Percentiles rank a stretch among this genome's conserved stretches.
Evolutionary conservation across 2,329 filamentous ascomycete genomes (phyloP).

Genomic region (Fonsecaea erecta): DNA sequence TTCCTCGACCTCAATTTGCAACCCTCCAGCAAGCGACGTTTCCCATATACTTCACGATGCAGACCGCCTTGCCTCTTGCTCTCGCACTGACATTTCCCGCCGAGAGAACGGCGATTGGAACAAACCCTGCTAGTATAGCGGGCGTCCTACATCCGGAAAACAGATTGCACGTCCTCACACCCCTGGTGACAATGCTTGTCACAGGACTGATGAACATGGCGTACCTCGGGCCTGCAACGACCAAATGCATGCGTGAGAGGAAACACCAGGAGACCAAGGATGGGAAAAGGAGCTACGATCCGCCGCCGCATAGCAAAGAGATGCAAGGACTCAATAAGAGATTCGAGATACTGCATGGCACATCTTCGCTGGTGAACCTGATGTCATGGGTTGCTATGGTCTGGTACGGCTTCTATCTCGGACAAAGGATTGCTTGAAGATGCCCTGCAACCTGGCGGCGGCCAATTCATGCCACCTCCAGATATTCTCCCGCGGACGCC

Average conservation of each 20-base stretch:
- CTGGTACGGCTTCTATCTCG: slow-evolving; percentile 77
- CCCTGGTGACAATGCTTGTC: slow-evolving; percentile 71
- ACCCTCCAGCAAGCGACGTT: slow-evolving; percentile 80
- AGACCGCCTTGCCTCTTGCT: slow-evolving; percentile 73
- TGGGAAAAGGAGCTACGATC: slow-evolving; percentile 83
- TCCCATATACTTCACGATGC: slow-evolving; percentile 85
- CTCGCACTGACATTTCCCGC: slow-evolving; percentile 81
- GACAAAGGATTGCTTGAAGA: slow-evolving; percentile 60
- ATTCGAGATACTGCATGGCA: slow-evolving; percentile 79
- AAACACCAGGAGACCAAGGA: slow-evolving; percentile 86
- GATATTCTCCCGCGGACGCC: slow-evolving; percentile 4
- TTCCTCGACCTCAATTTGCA: slow-evolving; percentile 80
- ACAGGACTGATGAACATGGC: slow-evolving; percentile 72
- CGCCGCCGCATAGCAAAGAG: slow-evolving; percentile 77
- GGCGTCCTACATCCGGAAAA: slow-evolving; percentile 66
- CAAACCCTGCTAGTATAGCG: slow-evolving; percentile 51
- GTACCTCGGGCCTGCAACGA: slow-evolving; percentile 75
- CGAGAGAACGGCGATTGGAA: slow-evolving; percentile 46
- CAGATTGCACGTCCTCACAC: slow-evolving; percentile 67
- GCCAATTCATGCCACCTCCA: slow-evolving; percentile 8
- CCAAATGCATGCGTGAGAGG: slow-evolving; percentile 72
- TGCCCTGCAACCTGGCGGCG: background rate
- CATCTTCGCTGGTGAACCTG: slow-evolving; percentile 80
- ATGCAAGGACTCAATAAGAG: slow-evolving; percentile 80
- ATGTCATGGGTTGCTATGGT: slow-evolving; percentile 70